Base-by-base conservation (phyloP, 106 monocot species). In the Platanthera guangdongensis region DNA sequence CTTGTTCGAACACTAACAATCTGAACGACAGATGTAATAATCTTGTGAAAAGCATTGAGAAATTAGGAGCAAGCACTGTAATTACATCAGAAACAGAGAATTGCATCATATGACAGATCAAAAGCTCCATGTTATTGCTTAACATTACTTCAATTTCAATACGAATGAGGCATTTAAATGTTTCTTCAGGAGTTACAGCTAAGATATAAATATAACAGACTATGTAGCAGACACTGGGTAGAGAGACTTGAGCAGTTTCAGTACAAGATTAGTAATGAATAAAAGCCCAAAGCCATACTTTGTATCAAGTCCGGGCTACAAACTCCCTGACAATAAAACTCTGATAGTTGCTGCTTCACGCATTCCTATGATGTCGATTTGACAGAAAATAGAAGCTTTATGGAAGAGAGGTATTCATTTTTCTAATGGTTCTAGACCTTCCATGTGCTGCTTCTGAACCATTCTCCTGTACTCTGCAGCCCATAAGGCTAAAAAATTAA, bases 381-480 rank as follows among this genome's bases (percentile, higher is more conserved):
- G 59, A 21, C 59, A 55, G 5, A 55, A 55, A 55, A n/a, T n/a
- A n/a, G 16, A 55, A 6, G 55, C 6, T 13, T 16, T 55, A 16
- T 16, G 4, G 55, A 16, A 55, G 11, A 55, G 55, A 63, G n/a
- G 21, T 63, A 21, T 51, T 85, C 74, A 85, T 51, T 82, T 83
- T 73, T 88, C 83, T 52, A 71, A 63, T 68, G 68, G 52, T 8
- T 88, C 83, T 48, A 47, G 71, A 53, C 83, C 83, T 25, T 79
- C 78, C 46, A 76, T 48, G 51, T 83, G 83, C 47, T 83, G 87
- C 55, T 90, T 90, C 47, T 79, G 83, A 74, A 90, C 87, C 85
- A 85, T 87, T 80, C 81, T 90, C 81, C 75, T 87, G 80, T 87
- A 90, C 47, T 87, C 90, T 90, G 81, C 65, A 76, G 77, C 28